Evolutionary conservation across 306 rosid genomes (phyloP), one percentile per base, ranked within the genome.

Genomic region (Mimosa bimucronata): DNA sequence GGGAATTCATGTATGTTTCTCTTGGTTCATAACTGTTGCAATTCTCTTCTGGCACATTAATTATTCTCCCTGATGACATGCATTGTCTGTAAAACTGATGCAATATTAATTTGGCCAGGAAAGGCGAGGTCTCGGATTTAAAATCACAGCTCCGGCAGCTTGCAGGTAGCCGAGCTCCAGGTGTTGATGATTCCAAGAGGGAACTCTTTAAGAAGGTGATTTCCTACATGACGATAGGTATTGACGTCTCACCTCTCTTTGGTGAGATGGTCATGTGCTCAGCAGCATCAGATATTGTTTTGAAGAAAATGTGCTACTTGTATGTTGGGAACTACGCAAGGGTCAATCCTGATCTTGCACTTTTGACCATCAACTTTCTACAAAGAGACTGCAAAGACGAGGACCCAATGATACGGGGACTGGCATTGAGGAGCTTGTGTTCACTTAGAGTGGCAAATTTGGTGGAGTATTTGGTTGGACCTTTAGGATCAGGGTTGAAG

Each of bases 201-300:
- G 99, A 96, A 61, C 97, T 96, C 73, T 96, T 90, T 82, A 96
- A 96, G 97, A 96, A 96, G 87, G 99, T 90, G 77, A 96, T 96
- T 41, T 96, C 99, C 64, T 90, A 91, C 86, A 96, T 96, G 99
- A 96, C 99, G 2, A 91, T 93, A 11, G 99, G 99, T 61, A 87
- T 96, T 67, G 98, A 96, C 41, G 98, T 93, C 74, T 93, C 99
- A 0, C 82, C 99, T 48, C 89, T 96, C 40, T 96, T 96, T 7
- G 98, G 98, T 21, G 99, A 96, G 94, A 96, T 96, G 98, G 98
- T 96, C 50, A 96, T 96, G 99, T 96, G 99, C 80, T 96, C 99
- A 5, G 99, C 97, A 18, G 88, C 99, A 3, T 88, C 98, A 0
- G 98, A 93, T 78, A 96, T 93, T 40, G 98, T 96, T 78, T 81